Evolutionary conservation across 2,329 filamentous ascomycete genomes (phyloP).

Genomic region (Diaporthe ampelina): DNA sequence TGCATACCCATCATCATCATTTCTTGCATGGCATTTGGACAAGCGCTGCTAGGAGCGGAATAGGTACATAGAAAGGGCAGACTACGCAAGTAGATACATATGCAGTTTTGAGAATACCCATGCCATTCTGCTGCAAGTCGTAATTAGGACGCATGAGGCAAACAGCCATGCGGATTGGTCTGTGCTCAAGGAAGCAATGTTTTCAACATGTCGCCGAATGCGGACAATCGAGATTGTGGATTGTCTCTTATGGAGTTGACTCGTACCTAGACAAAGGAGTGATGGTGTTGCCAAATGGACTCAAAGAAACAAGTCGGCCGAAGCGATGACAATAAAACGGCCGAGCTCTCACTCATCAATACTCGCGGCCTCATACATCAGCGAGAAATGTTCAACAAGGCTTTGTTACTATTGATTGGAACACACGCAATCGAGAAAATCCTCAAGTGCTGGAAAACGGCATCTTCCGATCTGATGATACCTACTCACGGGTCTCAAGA

Average conservation of each 20-base stretch:
- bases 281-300: not conserved
- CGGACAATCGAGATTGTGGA: not conserved
- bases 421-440: not conserved
- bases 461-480: too few relatives aligned
- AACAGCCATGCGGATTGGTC: not conserved
- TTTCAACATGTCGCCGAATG: not conserved
- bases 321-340: not conserved
- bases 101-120: not conserved
- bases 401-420: not conserved
- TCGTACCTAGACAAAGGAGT: not conserved
- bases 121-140: not conserved
- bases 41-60: not conserved
- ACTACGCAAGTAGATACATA: not conserved
- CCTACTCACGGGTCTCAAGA: too few relatives aligned
- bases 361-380: not conserved
- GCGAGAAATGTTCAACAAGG: not conserved
- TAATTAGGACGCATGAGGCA: not conserved
- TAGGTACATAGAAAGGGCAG: not conserved
- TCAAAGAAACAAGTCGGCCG: not conserved
- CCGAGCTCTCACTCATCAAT: not conserved
- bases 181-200: not conserved
- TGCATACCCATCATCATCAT: not conserved
- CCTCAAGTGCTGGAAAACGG: not conserved
- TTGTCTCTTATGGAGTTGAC: not conserved
- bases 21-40: not conserved